Base-by-base conservation (phyloP, 2,329 filamentous ascomycete genomes). In the Phoma sp. region DNA sequence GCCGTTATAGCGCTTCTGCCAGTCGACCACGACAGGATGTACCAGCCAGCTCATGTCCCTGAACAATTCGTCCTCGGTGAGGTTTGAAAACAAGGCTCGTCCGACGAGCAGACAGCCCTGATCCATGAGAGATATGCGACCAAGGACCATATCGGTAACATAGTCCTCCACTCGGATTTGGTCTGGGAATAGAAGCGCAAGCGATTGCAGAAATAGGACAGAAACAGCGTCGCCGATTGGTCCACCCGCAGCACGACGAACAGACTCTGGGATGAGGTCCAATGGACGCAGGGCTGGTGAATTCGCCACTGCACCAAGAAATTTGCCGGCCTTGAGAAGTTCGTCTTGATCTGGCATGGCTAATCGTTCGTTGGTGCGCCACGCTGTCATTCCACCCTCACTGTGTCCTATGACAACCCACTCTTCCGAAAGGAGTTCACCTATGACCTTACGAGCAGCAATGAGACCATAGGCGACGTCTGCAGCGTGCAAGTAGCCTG, bases 371-470 rank as follows among this genome's bases (percentile, higher is more conserved):
- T 62, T 61, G 10, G 60, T 61, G 1, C 64, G 46, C 64, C 64
- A 65, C 29, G 62, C 60, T n/a, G 57, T 64, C 59, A 66, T 59
- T 11, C 62, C 64, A 12, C 64, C 64, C 42, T 66, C 62, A 17
- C 62, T 66, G 42, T 66, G 64, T 7, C 62, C 60, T 6, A 65
- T 47, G 7, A 66, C 61, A 15, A 66, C 54, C 28, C 48, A 66
- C 20, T 64, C 58, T 15, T 63, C 26, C 0, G 61, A 66, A 1
- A 66, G 42, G 1, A 63, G 21, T 3, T 56, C 33, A n/a, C 61
- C 60, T 4, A 66, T 46, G 9, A 50, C 53, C 36, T 63, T 61
- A 15, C 61, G 61, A 33, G 63, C 60, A 4, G 61, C 61, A 15
- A 66, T 54, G 2, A 65, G 45, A 2, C 52, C 50, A 42, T 59